Evolutionary conservation across 768 basidiomycete genomes (phyloP).

Genomic region (Termitomyces sp.): DNA sequence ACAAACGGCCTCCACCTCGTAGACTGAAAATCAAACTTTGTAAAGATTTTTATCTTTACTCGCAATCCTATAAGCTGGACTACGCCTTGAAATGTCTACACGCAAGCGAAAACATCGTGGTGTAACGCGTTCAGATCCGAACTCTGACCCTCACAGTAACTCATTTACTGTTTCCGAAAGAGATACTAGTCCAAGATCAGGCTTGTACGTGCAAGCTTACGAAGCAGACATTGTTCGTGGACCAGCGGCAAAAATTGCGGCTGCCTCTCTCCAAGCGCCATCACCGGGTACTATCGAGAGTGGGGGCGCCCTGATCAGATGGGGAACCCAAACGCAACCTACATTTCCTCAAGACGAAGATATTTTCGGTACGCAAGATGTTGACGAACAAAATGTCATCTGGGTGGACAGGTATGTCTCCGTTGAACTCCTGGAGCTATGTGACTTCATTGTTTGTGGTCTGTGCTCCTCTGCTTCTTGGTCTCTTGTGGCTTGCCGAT

Average conservation of each 20-base stretch:
- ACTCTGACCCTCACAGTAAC: not conserved
- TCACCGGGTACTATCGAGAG: constrained; percentile 14
- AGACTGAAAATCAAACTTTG: not conserved
- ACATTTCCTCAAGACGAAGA: constrained; percentile 22
- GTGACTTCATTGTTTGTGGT: constrained; percentile 1
- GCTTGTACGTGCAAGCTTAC: constrained; percentile 61
- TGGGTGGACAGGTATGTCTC: constrained; percentile 84
- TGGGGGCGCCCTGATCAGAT: constrained; percentile 31
- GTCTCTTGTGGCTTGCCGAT: constrained; percentile 1
- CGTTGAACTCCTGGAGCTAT: not conserved
- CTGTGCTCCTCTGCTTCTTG: not conserved
- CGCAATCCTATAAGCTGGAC: not conserved
- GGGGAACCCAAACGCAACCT: constrained; percentile 17
- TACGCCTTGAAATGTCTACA: not conserved
- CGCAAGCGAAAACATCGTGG: constrained; percentile 1
- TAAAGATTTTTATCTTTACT: not conserved
- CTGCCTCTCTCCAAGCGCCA: constrained; percentile 29
- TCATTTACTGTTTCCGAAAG: not conserved
- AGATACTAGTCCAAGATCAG: not conserved
- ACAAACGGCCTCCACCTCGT: no score
- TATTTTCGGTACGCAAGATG: constrained; percentile 10
- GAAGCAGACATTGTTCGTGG: constrained; percentile 72
- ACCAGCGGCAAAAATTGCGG: constrained; percentile 35
- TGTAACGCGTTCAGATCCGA: not conserved
- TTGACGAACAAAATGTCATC: constrained; percentile 26